Evolutionary conservation across 2,329 filamentous ascomycete genomes (phyloP).

Genomic region (Penicillium glabrum): DNA sequence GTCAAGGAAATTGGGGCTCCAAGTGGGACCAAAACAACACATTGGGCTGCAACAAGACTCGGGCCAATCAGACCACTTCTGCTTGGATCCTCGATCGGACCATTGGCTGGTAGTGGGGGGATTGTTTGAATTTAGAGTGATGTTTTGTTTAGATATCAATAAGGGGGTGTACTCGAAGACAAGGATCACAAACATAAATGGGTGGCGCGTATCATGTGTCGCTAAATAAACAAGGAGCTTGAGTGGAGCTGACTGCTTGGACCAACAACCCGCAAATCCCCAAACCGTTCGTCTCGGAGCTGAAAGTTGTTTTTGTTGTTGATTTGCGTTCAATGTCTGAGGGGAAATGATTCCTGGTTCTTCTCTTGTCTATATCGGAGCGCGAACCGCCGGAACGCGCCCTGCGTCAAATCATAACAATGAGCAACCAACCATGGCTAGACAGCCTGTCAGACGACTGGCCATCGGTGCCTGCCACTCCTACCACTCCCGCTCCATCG

Average conservation of each 20-base stretch:
- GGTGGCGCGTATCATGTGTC: background rate
- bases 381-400: slow-evolving; percentile 13
- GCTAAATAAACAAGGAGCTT: slow-evolving; percentile 20
- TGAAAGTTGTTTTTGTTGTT: slow-evolving; percentile 45
- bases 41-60: slow-evolving; percentile 2
- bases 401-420: slow-evolving; percentile 22
- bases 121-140: background rate
- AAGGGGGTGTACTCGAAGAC: background rate
- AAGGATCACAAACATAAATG: background rate
- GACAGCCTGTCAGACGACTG: slow-evolving; percentile 47
- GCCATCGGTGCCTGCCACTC: slow-evolving; percentile 39
- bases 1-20: background rate
- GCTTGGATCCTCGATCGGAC: background rate
- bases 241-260: slow-evolving; percentile 17
- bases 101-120: background rate
- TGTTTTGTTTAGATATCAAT: background rate
- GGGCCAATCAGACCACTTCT: slow-evolving; percentile 4
- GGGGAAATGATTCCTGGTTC: background rate
- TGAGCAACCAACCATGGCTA: slow-evolving; percentile 43
- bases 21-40: slow-evolving; percentile 10
- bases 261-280: slow-evolving; percentile 13
- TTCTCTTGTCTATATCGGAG: slow-evolving; percentile 3
- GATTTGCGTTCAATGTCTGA: slow-evolving; percentile 38
- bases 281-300: background rate
- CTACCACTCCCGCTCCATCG: slow-evolving; percentile 30